These are phyloP conservation scores for Diophrys sp. DNA, from an alignment of 73 alveolate species.

Conservation along the genomic window DNA sequence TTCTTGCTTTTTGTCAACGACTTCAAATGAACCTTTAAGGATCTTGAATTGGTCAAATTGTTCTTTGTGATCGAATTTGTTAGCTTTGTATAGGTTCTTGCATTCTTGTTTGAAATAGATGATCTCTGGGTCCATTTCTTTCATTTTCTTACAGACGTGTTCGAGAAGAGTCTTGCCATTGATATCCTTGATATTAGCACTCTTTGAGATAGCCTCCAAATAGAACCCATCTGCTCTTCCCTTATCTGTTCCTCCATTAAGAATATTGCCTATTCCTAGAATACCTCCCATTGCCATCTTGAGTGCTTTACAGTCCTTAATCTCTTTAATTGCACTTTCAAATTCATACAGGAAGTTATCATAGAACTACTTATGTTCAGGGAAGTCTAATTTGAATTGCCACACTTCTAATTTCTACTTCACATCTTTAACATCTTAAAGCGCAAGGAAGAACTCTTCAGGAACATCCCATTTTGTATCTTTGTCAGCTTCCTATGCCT, in stretches of 20 bases:
- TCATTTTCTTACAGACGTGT: slow-evolving; percentile 51
- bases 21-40: slow-evolving; percentile 47
- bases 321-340: slow-evolving; percentile 62
- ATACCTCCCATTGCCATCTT: slow-evolving; percentile 49
- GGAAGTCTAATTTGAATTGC: slow-evolving; percentile 62
- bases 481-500: slow-evolving; percentile 34
- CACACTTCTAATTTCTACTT: slow-evolving; percentile 69
- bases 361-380: slow-evolving; percentile 20
- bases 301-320: slow-evolving; percentile 44
- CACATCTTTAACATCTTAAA: slow-evolving; percentile 50
- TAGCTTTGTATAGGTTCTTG: slow-evolving; percentile 51
- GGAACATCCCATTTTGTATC: slow-evolving; percentile 78
- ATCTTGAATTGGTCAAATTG: slow-evolving; percentile 34
- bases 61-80: slow-evolving; percentile 39
- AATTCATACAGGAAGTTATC: slow-evolving; percentile 10
- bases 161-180: slow-evolving; percentile 61
- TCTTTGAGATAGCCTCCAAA: slow-evolving; percentile 64
- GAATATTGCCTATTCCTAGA: slow-evolving; percentile 73
- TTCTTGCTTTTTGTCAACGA: slow-evolving; percentile 44
- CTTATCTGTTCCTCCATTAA: slow-evolving; percentile 71
- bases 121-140: slow-evolving; percentile 54
- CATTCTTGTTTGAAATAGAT: slow-evolving; percentile 44
- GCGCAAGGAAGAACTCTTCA: slow-evolving; percentile 70
- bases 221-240: slow-evolving; percentile 90
- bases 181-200: slow-evolving; percentile 61